Conservation (phyloP, 768 basidiomycete genomes). For the Naganishia antarctica region DNA sequence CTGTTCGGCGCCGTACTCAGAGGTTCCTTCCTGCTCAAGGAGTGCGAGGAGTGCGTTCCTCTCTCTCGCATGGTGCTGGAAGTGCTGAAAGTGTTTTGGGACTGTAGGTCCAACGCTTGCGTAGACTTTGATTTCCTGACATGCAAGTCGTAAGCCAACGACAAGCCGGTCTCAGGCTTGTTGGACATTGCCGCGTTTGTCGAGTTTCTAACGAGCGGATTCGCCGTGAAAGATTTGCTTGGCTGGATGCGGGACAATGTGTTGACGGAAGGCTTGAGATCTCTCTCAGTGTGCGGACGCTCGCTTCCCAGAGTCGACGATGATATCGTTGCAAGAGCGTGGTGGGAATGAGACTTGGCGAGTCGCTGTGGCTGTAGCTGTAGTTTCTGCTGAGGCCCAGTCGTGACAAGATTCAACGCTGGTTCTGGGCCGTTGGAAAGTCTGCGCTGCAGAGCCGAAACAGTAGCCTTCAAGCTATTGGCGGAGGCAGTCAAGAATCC, state of each 20-base stretch:
- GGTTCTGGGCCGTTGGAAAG: background rate
- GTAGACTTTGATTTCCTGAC: conserved; percentile 8
- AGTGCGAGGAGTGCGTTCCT: background rate
- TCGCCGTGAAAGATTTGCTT: background rate
- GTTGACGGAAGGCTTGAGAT: no score
- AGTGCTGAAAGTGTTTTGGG: background rate
- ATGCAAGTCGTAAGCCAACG: conserved; percentile 5
- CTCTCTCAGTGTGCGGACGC: background rate
- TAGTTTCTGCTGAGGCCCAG: background rate
- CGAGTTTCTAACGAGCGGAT: background rate
- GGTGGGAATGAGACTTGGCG: background rate
- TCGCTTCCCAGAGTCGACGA: background rate
- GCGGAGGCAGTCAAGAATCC: conserved; percentile 11
- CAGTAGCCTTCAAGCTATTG: conserved; percentile 10
- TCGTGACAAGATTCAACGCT: background rate
- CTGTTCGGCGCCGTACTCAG: background rate
- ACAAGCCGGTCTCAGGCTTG: background rate
- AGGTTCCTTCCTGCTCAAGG: background rate
- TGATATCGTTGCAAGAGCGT: background rate
- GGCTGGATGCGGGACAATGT: no score
- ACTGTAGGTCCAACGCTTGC: background rate
- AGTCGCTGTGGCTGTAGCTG: background rate
- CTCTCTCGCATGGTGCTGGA: background rate
- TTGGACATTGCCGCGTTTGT: background rate
- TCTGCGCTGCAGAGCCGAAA: background rate